Percentiles rank a stretch among this genome's conserved stretches.
Conservation (phyloP, 1,284 basidiomycete genomes). For the Moniliella sp. region DNA sequence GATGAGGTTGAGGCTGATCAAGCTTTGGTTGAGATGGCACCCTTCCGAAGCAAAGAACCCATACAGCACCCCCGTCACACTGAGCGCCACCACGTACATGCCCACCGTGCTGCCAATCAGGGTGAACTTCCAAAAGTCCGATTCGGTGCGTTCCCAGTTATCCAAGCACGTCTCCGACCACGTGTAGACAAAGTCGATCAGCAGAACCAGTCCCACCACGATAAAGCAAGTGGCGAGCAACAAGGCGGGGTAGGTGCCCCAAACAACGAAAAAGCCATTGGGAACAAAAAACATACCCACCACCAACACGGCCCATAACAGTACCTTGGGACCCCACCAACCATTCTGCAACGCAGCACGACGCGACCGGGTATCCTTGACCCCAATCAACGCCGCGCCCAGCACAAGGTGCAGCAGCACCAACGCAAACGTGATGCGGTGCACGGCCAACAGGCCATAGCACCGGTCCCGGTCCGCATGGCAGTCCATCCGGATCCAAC, state of each 20-base stretch:
- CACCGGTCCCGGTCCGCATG: conserved; percentile 56
- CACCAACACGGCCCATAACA: conserved; percentile 60
- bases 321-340: conserved; percentile 95
- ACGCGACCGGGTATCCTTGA: conserved; percentile 69
- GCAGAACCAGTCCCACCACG: conserved; percentile 65
- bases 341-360: conserved; percentile 89
- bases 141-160: conserved; percentile 67
- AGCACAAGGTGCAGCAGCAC: conserved; percentile 69
- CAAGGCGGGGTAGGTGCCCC: conserved; percentile 74
- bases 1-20: conserved; percentile 79
- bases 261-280: conserved; percentile 88
- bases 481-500: conserved; percentile 96
- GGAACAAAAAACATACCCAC: conserved; percentile 71
- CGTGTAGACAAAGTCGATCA: conserved; percentile 94
- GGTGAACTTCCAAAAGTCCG: conserved; percentile 85
- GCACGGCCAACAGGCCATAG: conserved; percentile 90
- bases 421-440: conserved; percentile 90
- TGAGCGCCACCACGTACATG: conserved; percentile 63
- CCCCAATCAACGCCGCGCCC: conserved; percentile 56
- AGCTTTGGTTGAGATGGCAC: conserved; percentile 76
- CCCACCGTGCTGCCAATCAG: conserved; percentile 75
- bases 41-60: conserved; percentile 69
- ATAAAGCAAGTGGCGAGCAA: conserved; percentile 85
- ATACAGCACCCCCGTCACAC: conserved; percentile 70
- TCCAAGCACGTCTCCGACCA: conserved; percentile 94